Evolutionary conservation across 2,329 filamentous ascomycete genomes (phyloP).

Genomic region (Cladosporium colombiae): DNA sequence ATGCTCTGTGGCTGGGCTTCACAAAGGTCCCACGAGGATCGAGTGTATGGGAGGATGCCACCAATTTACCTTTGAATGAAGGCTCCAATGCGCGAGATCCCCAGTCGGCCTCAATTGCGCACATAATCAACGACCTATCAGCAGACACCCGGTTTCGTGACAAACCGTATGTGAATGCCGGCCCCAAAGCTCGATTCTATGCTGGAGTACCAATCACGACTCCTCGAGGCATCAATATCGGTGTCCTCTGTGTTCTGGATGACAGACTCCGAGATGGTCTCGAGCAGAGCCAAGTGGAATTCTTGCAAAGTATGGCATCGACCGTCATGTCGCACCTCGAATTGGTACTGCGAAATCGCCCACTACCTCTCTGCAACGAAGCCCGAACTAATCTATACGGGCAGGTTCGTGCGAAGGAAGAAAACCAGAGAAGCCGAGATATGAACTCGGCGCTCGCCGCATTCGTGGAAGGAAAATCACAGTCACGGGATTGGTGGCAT

Average conservation of each 20-base stretch:
- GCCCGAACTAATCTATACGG: background rate
- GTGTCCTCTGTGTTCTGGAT: conserved; percentile 62
- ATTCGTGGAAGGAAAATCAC: conserved; percentile 37
- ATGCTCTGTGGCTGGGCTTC: conserved; percentile 36
- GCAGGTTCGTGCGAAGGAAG: conserved; percentile 48
- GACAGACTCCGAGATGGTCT: conserved; percentile 56
- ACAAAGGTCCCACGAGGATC: conserved; percentile 32
- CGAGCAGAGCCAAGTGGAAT: conserved; percentile 50
- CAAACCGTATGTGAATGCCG: conserved; percentile 31
- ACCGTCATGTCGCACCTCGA: conserved; percentile 65
- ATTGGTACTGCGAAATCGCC: conserved; percentile 37
- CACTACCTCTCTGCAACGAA: background rate
- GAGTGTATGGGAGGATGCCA: conserved; percentile 36
- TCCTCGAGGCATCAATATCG: conserved; percentile 59
- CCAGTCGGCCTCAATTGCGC: conserved; percentile 11
- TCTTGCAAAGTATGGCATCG: conserved; percentile 58
- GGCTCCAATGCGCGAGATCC: conserved; percentile 25
- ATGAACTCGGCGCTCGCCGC: conserved; percentile 57
- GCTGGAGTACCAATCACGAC: conserved; percentile 64
- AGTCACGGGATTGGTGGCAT: conserved; percentile 18
- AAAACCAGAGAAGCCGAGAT: conserved; percentile 55
- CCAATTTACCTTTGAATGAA: conserved; percentile 27
- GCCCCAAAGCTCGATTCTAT: conserved; percentile 49
- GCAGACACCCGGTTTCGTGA: conserved; percentile 33
- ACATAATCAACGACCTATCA: conserved; percentile 35